Evolutionary conservation across 352 stramenopile species (phyloP).

Genomic region (Phytopythium sindhum): DNA sequence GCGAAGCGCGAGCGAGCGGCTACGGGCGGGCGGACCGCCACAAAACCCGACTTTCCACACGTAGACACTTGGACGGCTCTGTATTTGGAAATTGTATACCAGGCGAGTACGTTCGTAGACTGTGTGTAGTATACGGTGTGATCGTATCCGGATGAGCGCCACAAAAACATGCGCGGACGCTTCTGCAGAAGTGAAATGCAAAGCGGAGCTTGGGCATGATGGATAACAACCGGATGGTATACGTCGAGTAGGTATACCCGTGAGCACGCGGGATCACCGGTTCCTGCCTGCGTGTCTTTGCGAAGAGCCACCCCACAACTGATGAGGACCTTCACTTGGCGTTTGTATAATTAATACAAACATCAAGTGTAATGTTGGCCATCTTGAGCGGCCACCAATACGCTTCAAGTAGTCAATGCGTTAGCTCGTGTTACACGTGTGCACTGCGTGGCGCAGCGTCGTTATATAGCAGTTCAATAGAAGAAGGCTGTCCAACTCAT

Average conservation of each 20-base stretch:
- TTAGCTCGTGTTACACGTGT: neutral
- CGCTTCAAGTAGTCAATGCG: neutral
- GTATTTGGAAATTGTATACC: constrained; percentile 5
- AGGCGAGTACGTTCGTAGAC: constrained; percentile 11
- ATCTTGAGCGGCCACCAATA: neutral
- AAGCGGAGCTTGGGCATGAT: neutral
- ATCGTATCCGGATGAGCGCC: neutral
- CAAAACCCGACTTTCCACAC: constrained; percentile 18
- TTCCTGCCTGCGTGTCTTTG: constrained; percentile 11
- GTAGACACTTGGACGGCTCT: constrained; percentile 2
- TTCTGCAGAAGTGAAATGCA: neutral
- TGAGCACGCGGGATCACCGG: neutral
- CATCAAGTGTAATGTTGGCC: neutral
- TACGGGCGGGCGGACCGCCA: constrained; percentile 15
- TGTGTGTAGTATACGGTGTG: constrained; percentile 15
- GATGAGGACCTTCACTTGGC: neutral
- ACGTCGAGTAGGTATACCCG: neutral
- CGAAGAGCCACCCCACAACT: neutral
- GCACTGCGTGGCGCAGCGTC: constrained; percentile 1
- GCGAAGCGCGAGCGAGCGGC: constrained; percentile 1
- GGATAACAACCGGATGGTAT: constrained; percentile 1
- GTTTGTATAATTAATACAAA: neutral
- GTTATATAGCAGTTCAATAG: neutral
- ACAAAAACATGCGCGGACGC: constrained; percentile 25
- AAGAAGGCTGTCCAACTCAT: constrained; percentile 1